Evolutionary conservation across 2,329 filamentous ascomycete species (phyloP).

Genomic region (Tetracladium maxilliforme): DNA sequence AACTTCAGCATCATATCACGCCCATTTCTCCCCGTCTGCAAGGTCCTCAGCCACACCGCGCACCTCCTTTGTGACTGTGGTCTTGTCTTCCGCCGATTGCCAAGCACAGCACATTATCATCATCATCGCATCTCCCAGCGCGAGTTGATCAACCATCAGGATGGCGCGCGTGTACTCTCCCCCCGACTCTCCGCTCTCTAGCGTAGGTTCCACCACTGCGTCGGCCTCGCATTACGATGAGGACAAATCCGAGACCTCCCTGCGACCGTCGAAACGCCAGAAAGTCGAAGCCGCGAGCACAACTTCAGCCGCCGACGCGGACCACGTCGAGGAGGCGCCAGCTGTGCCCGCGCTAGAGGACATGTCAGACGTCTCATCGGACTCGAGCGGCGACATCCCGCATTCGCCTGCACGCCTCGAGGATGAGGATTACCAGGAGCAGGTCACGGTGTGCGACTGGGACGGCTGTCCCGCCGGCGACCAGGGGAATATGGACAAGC

Average conservation of each 20-base stretch:
- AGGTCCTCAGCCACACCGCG: too few species aligned
- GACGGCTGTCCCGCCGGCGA: slow-evolving; percentile 60
- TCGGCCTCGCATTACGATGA: slow-evolving; percentile 41
- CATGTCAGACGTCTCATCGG: slow-evolving; percentile 67
- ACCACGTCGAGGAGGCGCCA: slow-evolving; percentile 7
- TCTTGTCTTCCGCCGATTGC: too few species aligned
- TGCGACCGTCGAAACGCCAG: slow-evolving; percentile 16
- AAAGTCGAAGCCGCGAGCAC: slow-evolving; percentile 10
- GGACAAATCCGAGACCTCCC: slow-evolving; percentile 26
- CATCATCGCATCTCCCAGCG: too few species aligned
- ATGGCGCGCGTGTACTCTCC: slow-evolving; percentile 39
- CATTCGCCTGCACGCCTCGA: slow-evolving; percentile 57
- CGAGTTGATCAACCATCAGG: too few species aligned
- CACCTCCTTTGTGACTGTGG: too few species aligned
- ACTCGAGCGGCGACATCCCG: slow-evolving; percentile 76
- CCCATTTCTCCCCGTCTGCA: too few species aligned
- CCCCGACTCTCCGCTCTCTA: slow-evolving; percentile 44
- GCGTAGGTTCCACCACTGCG: slow-evolving; percentile 47
- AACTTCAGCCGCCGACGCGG: slow-evolving; percentile 4
- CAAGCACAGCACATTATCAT: too few species aligned
- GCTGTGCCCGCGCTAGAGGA: slow-evolving; percentile 31
- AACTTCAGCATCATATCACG: too few species aligned
- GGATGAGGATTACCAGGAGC: slow-evolving; percentile 56
- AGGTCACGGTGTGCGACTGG: slow-evolving; percentile 68
- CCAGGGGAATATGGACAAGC: slow-evolving; percentile 63